These are phyloP conservation scores for Noccaea caerulescens DNA, from an alignment of 345 rosid genomes.

Conservation along the genomic window DNA sequence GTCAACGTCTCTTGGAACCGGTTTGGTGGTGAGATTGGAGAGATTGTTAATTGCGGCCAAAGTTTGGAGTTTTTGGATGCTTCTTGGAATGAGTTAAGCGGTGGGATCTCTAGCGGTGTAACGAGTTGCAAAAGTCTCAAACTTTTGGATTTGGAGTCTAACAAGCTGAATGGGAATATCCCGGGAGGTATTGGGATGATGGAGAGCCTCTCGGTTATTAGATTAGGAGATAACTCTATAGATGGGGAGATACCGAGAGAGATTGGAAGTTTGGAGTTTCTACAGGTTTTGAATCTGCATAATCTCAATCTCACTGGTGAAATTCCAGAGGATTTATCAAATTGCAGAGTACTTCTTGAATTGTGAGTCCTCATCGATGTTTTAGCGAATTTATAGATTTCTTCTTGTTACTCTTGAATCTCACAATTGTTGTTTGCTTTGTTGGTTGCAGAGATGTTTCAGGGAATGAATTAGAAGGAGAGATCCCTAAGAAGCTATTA, in stretches of 20 bases:
- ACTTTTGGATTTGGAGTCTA: constrained; percentile 78
- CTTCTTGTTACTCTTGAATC: constrained; percentile 24
- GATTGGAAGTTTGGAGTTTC: constrained; percentile 66
- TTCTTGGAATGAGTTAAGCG: constrained; percentile 69
- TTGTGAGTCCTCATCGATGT: constrained; percentile 64
- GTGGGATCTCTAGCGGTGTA: constrained; percentile 67
- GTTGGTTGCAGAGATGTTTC: constrained; percentile 80
- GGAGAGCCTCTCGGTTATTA: constrained; percentile 65
- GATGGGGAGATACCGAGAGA: constrained; percentile 64
- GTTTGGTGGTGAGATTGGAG: constrained; percentile 68
- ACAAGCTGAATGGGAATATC: constrained; percentile 68
- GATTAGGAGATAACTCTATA: constrained; percentile 71
- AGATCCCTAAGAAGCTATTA: constrained; percentile 60
- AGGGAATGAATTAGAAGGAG: constrained; percentile 73
- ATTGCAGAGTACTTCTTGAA: constrained; percentile 74
- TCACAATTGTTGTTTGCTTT: constrained; percentile 47
- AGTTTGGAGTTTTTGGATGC: constrained; percentile 71
- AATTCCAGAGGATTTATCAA: constrained; percentile 66
- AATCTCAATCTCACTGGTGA: constrained; percentile 70
- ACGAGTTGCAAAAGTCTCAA: constrained; percentile 69
- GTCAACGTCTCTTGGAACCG: constrained; percentile 74
- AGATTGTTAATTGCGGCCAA: constrained; percentile 56
- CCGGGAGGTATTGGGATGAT: constrained; percentile 56
- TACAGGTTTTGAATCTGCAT: constrained; percentile 80
- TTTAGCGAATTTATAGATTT: background rate